A percentile compares a stretch with the other conserved stretches of the same genome.
phyloP scores from a whole-genome alignment of 805 yeast species.

The Dipodascus geniculatus region DNA sequence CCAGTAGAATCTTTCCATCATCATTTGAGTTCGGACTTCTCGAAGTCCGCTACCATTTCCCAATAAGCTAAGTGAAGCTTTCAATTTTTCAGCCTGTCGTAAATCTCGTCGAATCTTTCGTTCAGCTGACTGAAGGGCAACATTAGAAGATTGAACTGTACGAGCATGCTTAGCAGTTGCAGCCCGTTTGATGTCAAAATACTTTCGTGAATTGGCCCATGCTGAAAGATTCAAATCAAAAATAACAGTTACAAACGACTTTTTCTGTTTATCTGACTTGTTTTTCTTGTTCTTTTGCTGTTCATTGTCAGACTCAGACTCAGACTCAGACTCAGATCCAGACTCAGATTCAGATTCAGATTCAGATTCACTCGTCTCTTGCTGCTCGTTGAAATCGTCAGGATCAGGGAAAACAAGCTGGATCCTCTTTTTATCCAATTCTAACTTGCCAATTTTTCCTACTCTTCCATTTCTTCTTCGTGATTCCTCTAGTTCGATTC shows the following conservation, averaged over 20 bases:
- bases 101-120: constrained; percentile 63
- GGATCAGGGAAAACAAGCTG: constrained; percentile 43
- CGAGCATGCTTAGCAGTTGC: constrained; percentile 71
- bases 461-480: constrained; percentile 56
- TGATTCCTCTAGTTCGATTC: constrained; percentile 56
- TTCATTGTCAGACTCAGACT: constrained; percentile 10
- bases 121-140: constrained; percentile 78
- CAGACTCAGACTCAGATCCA: constrained; percentile 20
- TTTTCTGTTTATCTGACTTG: constrained; percentile 3
- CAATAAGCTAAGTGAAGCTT: constrained; percentile 24
- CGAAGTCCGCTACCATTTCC: constrained; percentile 11
- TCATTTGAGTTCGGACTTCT: constrained; percentile 52
- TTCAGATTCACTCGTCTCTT: constrained; percentile 25
- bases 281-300: constrained; percentile 7
- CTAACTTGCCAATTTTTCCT: constrained; percentile 52
- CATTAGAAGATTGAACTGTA: constrained; percentile 63
- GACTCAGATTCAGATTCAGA: constrained; percentile 24
- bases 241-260: constrained; percentile 36
- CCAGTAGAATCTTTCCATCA: constrained; percentile 96
- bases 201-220: constrained; percentile 77
- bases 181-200: constrained; percentile 62
- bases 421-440: constrained; percentile 57
- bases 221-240: constrained; percentile 66
- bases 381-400: constrained; percentile 24
- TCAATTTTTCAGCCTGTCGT: constrained; percentile 44